phyloP scores from a whole-genome alignment of 2,329 filamentous ascomycete genomes.

The Nigrospora sphaerica region DNA sequence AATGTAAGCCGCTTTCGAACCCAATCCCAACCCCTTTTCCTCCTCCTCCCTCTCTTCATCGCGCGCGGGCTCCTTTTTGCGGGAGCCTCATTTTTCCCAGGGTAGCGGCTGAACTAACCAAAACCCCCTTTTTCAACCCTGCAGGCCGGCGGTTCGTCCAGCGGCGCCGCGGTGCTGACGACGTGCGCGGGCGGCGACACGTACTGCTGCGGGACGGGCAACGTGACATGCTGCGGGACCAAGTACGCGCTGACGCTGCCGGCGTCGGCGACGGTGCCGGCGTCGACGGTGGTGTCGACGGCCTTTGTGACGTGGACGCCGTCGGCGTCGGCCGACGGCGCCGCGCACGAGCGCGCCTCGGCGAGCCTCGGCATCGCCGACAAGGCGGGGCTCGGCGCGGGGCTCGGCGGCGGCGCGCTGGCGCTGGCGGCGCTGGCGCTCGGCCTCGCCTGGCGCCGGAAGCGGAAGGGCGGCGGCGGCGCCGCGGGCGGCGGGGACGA shows the following conservation, averaged over 20 bases:
- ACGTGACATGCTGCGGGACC: conserved; percentile 1
- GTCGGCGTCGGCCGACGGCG: not conserved
- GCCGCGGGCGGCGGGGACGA: not conserved
- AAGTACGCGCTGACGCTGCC: not conserved
- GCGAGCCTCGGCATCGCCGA: not conserved
- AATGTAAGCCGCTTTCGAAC: not conserved
- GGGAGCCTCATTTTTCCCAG: no score
- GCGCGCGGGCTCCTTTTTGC: no score
- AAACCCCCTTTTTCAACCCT: not conserved
- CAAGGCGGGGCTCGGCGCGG: not conserved
- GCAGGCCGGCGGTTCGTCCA: not conserved
- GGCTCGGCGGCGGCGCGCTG: not conserved
- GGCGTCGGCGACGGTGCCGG: not conserved
- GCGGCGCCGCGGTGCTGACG: not conserved
- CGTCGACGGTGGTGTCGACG: not conserved
- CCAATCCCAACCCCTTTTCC: not conserved
- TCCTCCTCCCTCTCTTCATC: not conserved
- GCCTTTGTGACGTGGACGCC: conserved; percentile 1
- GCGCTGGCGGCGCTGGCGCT: not conserved
- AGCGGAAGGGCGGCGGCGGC: not conserved
- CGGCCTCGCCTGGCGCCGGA: not conserved
- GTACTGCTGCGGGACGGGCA: conserved; percentile 1
- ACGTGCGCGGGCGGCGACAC: not conserved
- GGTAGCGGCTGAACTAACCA: no score
- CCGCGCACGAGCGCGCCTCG: not conserved